phyloP scores from a whole-genome alignment of 2,329 filamentous ascomycete genomes.

The Pezicula carpinea region DNA sequence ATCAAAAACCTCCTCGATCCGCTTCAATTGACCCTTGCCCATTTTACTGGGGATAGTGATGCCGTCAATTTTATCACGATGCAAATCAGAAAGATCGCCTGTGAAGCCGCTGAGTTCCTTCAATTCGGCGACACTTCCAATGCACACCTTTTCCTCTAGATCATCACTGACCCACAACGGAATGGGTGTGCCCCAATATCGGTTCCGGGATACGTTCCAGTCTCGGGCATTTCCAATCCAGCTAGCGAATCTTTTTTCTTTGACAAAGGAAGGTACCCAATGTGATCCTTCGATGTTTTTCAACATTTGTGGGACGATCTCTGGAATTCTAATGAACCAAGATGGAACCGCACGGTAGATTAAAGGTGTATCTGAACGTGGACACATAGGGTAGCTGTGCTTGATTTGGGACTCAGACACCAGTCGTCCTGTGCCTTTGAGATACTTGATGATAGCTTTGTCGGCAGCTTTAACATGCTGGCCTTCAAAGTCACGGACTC shows the following conservation, averaged over 20 bases:
- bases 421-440: conserved; percentile 72
- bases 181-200: conserved; percentile 93
- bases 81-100: conserved; percentile 78
- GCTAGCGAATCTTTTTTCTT: conserved; percentile 83
- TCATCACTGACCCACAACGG: conserved; percentile 92
- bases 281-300: conserved; percentile 83
- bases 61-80: conserved; percentile 87
- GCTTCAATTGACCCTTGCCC: conserved; percentile 77
- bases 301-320: conserved; percentile 84
- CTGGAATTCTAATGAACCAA: conserved; percentile 88
- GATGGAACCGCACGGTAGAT: conserved; percentile 90
- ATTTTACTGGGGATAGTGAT: conserved; percentile 90
- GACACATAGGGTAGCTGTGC: conserved; percentile 92
- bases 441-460: conserved; percentile 85
- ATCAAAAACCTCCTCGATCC: conserved; percentile 87
- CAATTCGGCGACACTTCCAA: conserved; percentile 81
- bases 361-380: conserved; percentile 88
- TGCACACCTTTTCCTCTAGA: conserved; percentile 76
- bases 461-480: conserved; percentile 90
- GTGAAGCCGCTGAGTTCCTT: conserved; percentile 81
- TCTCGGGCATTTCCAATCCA: conserved; percentile 91
- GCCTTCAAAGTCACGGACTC: conserved; percentile 76
- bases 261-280: conserved; percentile 88
- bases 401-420: conserved; percentile 82
- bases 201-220: conserved; percentile 92